phyloP scores from a whole-genome alignment of 768 basidiomycete species.

The Pisolithus orientalis region DNA sequence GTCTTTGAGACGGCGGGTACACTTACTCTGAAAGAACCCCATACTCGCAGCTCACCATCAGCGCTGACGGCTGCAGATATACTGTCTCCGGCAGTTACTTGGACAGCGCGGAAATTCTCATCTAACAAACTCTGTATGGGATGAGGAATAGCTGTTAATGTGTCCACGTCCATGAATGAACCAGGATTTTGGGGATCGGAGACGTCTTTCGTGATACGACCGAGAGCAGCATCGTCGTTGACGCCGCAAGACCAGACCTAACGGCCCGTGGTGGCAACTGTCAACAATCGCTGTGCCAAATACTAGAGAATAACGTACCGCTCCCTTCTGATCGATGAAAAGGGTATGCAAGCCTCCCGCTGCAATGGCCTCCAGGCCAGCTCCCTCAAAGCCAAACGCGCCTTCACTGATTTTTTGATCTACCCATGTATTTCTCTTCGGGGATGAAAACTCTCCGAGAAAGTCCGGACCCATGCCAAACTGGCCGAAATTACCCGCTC shows the following conservation, averaged over 20 bases:
- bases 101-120: slow-evolving; percentile 79
- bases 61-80: slow-evolving; percentile 80
- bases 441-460: slow-evolving; percentile 68
- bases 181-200: slow-evolving; percentile 54
- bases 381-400: slow-evolving; percentile 60
- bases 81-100: slow-evolving; percentile 80
- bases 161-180: slow-evolving; percentile 48
- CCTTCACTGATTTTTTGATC: slow-evolving; percentile 70
- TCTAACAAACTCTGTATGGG: slow-evolving; percentile 65
- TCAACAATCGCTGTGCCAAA: slow-evolving; percentile 1
- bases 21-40: slow-evolving; percentile 86
- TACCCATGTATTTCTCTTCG: slow-evolving; percentile 71
- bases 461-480: slow-evolving; percentile 81
- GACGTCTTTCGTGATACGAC: slow-evolving; percentile 63
- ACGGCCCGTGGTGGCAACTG: not conserved
- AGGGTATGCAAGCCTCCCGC: slow-evolving; percentile 89
- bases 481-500: slow-evolving; percentile 92
- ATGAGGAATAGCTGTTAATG: slow-evolving; percentile 50
- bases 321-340: slow-evolving; percentile 84
- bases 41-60: slow-evolving; percentile 77
- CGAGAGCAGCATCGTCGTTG: slow-evolving; percentile 86
- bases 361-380: slow-evolving; percentile 76
- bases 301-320: slow-evolving; percentile 47
- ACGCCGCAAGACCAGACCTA: slow-evolving; percentile 83
- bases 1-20: not conserved